Conservation (phyloP, 2,329 filamentous ascomycete genomes). For the Chrysoporthe austroafricana region DNA sequence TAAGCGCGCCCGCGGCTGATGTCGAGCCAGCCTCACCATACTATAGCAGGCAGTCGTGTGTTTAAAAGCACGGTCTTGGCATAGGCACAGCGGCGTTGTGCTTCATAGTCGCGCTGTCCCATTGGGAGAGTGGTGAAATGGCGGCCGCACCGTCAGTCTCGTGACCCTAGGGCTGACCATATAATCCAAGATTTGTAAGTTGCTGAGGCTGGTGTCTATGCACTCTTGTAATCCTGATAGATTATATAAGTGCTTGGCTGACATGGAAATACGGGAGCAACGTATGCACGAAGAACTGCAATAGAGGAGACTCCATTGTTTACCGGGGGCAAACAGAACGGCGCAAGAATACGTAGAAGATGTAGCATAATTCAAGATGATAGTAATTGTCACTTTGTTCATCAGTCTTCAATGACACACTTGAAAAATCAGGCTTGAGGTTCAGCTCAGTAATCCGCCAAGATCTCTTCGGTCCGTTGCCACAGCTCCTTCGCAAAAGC, state of each 20-base stretch:
- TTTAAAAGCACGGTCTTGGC: not conserved
- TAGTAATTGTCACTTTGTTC: not conserved
- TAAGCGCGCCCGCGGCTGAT: constrained; percentile 23
- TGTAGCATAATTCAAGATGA: not conserved
- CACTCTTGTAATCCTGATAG: not conserved
- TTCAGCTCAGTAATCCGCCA: constrained; percentile 31
- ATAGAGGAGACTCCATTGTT: not conserved
- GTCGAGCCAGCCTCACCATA: not conserved
- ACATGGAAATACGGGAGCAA: not conserved
- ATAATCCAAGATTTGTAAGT: not conserved
- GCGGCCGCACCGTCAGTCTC: not conserved
- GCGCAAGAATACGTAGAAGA: not conserved
- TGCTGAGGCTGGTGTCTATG: not conserved
- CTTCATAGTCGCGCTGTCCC: not conserved
- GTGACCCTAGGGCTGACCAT: not conserved
- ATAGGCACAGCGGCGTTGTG: not conserved
- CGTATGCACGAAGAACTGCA: not conserved
- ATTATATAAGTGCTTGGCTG: not conserved
- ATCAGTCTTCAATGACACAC: not conserved
- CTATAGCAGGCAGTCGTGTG: not conserved
- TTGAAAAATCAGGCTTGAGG: not conserved
- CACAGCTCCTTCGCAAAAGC: constrained; percentile 40
- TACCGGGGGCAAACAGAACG: not conserved
- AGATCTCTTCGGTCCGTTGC: constrained; percentile 41
- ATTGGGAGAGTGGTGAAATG: not conserved